Percentiles rank a stretch among this genome's conserved stretches.
Evolutionary conservation across 2,329 filamentous ascomycete species (phyloP).

Genomic region (Trichoderma semiorbis): DNA sequence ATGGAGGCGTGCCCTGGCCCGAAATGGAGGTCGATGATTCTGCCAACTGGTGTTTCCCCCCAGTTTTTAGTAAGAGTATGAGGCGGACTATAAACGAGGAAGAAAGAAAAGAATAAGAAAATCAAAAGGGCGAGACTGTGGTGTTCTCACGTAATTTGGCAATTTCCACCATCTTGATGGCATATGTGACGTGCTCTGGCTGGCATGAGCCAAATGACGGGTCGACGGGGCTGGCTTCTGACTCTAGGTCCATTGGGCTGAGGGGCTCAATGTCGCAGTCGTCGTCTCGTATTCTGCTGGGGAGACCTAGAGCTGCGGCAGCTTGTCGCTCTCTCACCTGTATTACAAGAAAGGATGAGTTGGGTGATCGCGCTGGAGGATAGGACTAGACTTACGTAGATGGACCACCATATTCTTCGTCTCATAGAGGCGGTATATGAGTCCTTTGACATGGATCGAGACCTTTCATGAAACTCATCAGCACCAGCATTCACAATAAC

Average conservation of each 20-base stretch:
- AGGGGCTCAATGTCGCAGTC: slow-evolving; percentile 39
- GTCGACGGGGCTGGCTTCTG: slow-evolving; percentile 21
- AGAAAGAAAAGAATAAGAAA: neutral
- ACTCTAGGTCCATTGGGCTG: slow-evolving; percentile 30
- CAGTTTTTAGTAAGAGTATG: neutral
- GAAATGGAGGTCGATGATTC: slow-evolving; percentile 37
- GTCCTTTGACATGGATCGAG: slow-evolving; percentile 29
- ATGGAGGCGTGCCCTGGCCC: slow-evolving; percentile 32
- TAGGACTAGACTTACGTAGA: slow-evolving; percentile 40
- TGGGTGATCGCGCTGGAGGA: neutral
- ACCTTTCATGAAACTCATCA: slow-evolving; percentile 14
- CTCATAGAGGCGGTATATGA: slow-evolving; percentile 34
- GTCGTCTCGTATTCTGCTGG: slow-evolving; percentile 37
- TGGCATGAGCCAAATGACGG: slow-evolving; percentile 31
- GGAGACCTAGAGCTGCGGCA: slow-evolving; percentile 35
- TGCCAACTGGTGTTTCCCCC: slow-evolving; percentile 28
- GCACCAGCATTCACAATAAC: neutral
- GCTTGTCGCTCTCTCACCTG: slow-evolving; percentile 38
- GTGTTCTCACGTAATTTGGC: slow-evolving; percentile 31
- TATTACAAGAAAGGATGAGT: neutral
- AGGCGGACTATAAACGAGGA: neutral
- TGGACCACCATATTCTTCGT: slow-evolving; percentile 52
- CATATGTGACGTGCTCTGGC: slow-evolving; percentile 34
- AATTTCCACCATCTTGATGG: slow-evolving; percentile 39
- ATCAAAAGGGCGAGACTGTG: neutral